Base-by-base conservation (phyloP, 1,284 basidiomycete species). In the Fistulinella staudtii region DNA sequence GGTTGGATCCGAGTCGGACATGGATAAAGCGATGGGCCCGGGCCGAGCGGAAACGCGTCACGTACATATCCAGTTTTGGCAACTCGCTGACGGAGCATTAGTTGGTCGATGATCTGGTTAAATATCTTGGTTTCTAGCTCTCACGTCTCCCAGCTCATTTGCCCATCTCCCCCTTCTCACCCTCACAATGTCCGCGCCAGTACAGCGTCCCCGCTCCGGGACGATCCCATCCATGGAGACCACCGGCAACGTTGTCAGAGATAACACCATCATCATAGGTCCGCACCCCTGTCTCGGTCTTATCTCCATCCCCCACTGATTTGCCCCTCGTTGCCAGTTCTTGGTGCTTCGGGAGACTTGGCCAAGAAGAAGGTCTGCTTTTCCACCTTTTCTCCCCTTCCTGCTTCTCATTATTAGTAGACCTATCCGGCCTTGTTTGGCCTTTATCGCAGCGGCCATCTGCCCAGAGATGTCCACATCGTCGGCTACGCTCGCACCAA, bases 281-380 rank as follows among this genome's bases (percentile, higher is more conserved):
- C 51, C 57, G 79, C 69, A 24, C 56, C 49, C 49, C 49, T 50
- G 51, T 55, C 43, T 46, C 30, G 20, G 15, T 27, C 22, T 44
- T 52, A 41, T 47, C 45, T 29, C 18, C 9, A 28, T 33, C 35
- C 40, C 24, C 27, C 43, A 53, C 52, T 59, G 43, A 39, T 58
- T 46, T 41, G 20, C 14, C 14, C 43, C 14, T 40, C 39, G 25
- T 59, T 9, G 14, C 36, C 37, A 93, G 95, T 99, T 45, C 82
- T 96, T 49, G 96, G 96, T 50, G 95, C 95, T 18, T 96, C 92
- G 47, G 95, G 95, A 41, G 95, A 99, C 76, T 77, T 99, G 40
- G 96, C 95, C 49, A 97, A 97, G 86, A 99, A 99, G 77, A 99
- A 99, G 81, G 93, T 89, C 40, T 39, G 69, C 22, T 33, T 50